Evolutionary conservation across 2,329 filamentous ascomycete species (phyloP), one percentile per base, ranked within the genome.

Genomic region (Botrytis byssoidea): DNA sequence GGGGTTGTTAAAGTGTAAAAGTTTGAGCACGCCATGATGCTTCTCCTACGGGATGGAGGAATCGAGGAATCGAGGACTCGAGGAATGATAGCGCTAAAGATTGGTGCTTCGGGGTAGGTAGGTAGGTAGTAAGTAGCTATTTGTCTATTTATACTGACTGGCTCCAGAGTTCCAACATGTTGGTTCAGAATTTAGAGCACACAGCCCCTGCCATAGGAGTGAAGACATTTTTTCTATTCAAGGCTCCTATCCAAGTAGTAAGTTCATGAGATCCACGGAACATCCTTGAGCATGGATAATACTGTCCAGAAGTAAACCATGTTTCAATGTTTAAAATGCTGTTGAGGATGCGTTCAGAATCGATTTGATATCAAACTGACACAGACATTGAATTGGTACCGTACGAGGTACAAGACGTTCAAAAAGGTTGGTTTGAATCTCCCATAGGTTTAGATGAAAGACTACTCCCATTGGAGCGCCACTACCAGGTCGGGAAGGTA

Each of bases 191-290:
- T 25, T 44, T 3, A 8, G 20, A 37, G 25, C 16, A 40, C 1
- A 25, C 25, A 14, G 37, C 67, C 67, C 67, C 51, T 70, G 67
- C 37, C 59, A 59, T n/a, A 70, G 40, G 67, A 59, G 25, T 67
- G 25, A 40, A 29, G 32, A 37, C 16, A 32, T 48, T 57, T 55
- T 57, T 20, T 69, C 35, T 29, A 40, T 59, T 18, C 29, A 51
- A n/a, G 48, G 48, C 48, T 51, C 48, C 48, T 59, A 70, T 51
- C 5, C 12, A 59, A 70, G 37, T 10, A 57, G 51, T 14, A 29
- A 35, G 22, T 67, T 51, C 20, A 12, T 9, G 51, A 61, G 35
- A 61, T 61, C 22, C 22, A 61, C 35, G 22, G 35, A 40, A 61
- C 10, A 40, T 37, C 22, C 35, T 40, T 40, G 35, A 61, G 35